A percentile compares a stretch with the other conserved stretches of the same genome.
phyloP scores from a whole-genome alignment of 768 basidiomycete genomes.

The Infundibulicybe gibba region DNA sequence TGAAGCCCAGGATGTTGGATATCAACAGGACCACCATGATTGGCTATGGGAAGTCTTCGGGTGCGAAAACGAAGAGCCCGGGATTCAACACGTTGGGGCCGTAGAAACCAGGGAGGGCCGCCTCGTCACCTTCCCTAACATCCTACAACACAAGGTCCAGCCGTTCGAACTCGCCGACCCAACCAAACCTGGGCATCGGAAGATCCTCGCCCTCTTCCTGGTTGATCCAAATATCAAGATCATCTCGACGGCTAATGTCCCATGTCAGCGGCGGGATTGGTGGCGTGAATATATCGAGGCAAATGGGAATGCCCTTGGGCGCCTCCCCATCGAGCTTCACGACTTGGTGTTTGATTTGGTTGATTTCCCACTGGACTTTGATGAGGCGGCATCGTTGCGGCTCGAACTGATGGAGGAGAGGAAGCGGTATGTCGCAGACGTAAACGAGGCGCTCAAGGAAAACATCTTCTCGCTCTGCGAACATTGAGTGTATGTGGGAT shows the following conservation, averaged over 20 bases:
- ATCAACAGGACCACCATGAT: slow-evolving; percentile 19
- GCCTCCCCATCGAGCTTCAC: slow-evolving; percentile 23
- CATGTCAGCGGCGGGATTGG: slow-evolving; percentile 24
- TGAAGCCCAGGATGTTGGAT: slow-evolving; percentile 9
- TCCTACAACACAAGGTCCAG: slow-evolving; percentile 34
- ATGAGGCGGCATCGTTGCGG: slow-evolving; percentile 24
- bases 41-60: slow-evolving; percentile 26
- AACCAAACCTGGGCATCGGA: slow-evolving; percentile 32
- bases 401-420: slow-evolving; percentile 28
- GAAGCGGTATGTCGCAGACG: slow-evolving; percentile 13
- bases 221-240: slow-evolving; percentile 26
- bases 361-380: slow-evolving; percentile 22
- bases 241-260: slow-evolving; percentile 21
- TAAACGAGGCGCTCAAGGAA: slow-evolving; percentile 10
- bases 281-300: slow-evolving; percentile 13
- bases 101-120: slow-evolving; percentile 31
- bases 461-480: slow-evolving; percentile 19
- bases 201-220: slow-evolving; percentile 37
- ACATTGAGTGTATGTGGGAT: slow-evolving; percentile 14
- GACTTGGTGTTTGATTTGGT: slow-evolving; percentile 15
- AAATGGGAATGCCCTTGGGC: slow-evolving; percentile 4
- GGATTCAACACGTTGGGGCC: slow-evolving; percentile 25
- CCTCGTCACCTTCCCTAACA: slow-evolving; percentile 36
- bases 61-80: slow-evolving; percentile 14
- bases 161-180: slow-evolving; percentile 32